A percentile compares a stretch with the other conserved stretches of the same genome.
These are phyloP conservation scores for Wickerhamomyces bovis DNA, from an alignment of 805 yeast species.

Conservation along the genomic window DNA sequence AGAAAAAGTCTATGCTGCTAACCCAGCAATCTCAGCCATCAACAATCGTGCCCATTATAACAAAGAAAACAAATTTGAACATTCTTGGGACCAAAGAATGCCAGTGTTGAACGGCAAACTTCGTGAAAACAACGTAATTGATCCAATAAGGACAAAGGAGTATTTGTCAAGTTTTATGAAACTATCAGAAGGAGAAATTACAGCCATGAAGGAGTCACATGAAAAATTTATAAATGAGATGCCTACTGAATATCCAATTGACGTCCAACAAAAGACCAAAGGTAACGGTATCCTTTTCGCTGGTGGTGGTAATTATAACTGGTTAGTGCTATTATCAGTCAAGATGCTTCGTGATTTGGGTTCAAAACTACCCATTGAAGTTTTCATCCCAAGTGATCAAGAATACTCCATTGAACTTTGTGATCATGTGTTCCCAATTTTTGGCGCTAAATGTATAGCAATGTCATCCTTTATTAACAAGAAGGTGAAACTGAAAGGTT, in stretches of 20 bases:
- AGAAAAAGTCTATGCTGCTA: conserved; percentile 8
- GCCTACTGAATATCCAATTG: conserved; percentile 36
- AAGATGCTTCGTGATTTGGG: conserved; percentile 55
- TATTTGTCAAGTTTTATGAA: conserved; percentile 16
- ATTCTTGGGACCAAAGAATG: conserved; percentile 14
- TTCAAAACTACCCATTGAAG: conserved; percentile 71
- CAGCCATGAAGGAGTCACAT: conserved; percentile 16
- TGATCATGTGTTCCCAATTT: conserved; percentile 55
- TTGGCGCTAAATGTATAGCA: conserved; percentile 59
- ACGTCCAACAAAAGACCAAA: conserved; percentile 26
- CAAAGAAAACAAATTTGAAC: conserved; percentile 9
- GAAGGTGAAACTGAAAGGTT: conserved; percentile 39
- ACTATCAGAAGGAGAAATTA: conserved; percentile 12
- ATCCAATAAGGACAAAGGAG: conserved; percentile 21
- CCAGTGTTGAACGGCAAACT: conserved; percentile 22
- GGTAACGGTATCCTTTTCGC: conserved; percentile 64
- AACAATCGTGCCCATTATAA: conserved; percentile 22
- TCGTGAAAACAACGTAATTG: conserved; percentile 19
- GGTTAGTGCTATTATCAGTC: conserved; percentile 52
- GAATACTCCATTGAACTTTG: conserved; percentile 75
- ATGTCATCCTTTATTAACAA: conserved; percentile 37
- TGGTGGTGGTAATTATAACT: conserved; percentile 71
- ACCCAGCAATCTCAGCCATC: conserved; percentile 14
- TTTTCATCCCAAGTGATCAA: conserved; percentile 62
- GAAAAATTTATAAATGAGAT: conserved; percentile 23